Evolutionary conservation across 2,329 filamentous ascomycete species (phyloP).

Genomic region (Westerdykella aurantiaca): DNA sequence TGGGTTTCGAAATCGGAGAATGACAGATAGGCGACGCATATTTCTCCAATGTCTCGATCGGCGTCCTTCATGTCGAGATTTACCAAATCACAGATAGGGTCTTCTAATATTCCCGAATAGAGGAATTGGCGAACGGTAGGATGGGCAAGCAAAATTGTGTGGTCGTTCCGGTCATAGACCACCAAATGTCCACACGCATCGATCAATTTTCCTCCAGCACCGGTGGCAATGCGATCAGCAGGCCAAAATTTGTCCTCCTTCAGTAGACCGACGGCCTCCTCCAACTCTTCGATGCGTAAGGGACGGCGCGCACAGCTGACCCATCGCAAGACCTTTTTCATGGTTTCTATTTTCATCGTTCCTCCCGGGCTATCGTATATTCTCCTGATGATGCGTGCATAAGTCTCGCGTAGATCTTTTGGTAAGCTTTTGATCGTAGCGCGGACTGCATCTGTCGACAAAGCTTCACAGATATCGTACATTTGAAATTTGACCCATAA

Average conservation of each 20-base stretch:
- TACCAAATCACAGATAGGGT: not conserved
- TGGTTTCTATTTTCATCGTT: slow-evolving; percentile 1
- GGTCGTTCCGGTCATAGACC: slow-evolving; percentile 3
- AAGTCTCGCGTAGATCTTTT: slow-evolving; percentile 20
- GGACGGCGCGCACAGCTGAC: slow-evolving; percentile 12
- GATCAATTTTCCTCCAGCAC: slow-evolving; percentile 5
- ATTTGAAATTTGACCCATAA: slow-evolving; percentile 31
- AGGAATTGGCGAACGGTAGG: slow-evolving; percentile 14
- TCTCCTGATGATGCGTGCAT: slow-evolving; percentile 13
- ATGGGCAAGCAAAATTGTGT: slow-evolving; percentile 11
- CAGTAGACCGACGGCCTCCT: slow-evolving; percentile 14
- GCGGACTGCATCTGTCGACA: slow-evolving; percentile 19
- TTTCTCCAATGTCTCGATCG: slow-evolving; percentile 30
- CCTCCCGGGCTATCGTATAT: slow-evolving; percentile 2
- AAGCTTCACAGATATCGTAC: slow-evolving; percentile 20
- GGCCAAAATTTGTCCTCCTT: slow-evolving; percentile 7
- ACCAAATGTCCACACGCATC: slow-evolving; percentile 11
- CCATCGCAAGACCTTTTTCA: slow-evolving; percentile 12
- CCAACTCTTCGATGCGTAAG: slow-evolving; percentile 13
- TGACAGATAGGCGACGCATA: slow-evolving; percentile 39
- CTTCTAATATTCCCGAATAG: not conserved
- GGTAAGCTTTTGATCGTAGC: slow-evolving; percentile 19
- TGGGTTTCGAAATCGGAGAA: slow-evolving; percentile 38
- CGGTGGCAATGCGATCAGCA: slow-evolving; percentile 2
- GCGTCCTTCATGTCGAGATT: slow-evolving; percentile 18